Base-by-base conservation (phyloP, 2,329 filamentous ascomycete genomes). In the Tolypocladium endophyticum region DNA sequence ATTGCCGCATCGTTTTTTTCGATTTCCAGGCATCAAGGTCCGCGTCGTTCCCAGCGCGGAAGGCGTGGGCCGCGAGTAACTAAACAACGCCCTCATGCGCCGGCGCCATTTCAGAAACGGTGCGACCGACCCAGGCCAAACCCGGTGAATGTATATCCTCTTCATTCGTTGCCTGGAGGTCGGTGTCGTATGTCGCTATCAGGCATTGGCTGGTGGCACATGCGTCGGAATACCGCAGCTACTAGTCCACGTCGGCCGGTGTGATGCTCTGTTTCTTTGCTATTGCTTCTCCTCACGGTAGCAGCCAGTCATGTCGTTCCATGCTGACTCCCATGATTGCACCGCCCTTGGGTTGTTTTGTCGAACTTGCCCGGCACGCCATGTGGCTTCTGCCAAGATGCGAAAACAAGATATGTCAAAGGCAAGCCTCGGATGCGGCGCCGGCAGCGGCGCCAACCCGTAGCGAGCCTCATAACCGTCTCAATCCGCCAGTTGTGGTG, bases 141-240 rank as follows among this genome's bases (percentile, higher is more conserved):
- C 20, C 41, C 59, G 59, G 59, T 60, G 56, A 60, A 55, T 23
- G 50, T 43, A 28, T 50, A 2, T 18, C 35, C 11, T 28, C 20
- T n/a, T 30, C 11, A 60, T 58, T 60, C 59, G 56, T 60, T 41
- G 39, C 38, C 43, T 12, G 52, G 55, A 39, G 30, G 20, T 35
- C 25, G 28, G 20, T 38, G 28, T 6, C 23, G 30, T 36, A 18
- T 50, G 43, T 11, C 54, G 43, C 38, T n/a, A 35, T 33, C 33
- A 60, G 28, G 28, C 4, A 36, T 50, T 39, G 55, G 36, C 53
- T 23, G 52, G 53, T 54, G 52, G 43, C 41, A 58, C 59, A 56
- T 47, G 36, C 55, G 11, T 35, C 18, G 50, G 18, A 55, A 39
- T 57, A 60, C 58, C 7, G 41, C 43, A 53, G 45, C 58, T 25